A percentile compares a stretch with the other conserved stretches of the same genome.
Conservation (phyloP, 2,329 filamentous ascomycete genomes). For the Exophiala xenobiotica region DNA sequence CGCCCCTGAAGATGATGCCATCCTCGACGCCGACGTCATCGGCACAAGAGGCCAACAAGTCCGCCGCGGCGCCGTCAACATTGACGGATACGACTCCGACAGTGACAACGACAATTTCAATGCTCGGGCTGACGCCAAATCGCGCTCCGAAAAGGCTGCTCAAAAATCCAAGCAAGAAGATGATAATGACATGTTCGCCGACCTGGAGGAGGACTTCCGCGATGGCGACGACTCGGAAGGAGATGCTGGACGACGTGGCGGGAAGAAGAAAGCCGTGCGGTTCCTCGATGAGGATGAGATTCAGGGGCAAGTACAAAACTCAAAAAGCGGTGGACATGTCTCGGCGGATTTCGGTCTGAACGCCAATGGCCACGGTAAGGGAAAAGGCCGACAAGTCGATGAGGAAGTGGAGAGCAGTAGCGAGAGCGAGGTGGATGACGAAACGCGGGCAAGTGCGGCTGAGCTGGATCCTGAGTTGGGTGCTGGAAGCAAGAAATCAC, state of each 20-base stretch:
- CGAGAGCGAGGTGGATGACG: slow-evolving; percentile 63
- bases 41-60: slow-evolving; percentile 69
- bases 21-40: slow-evolving; percentile 90
- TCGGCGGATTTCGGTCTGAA: slow-evolving; percentile 55
- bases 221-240: slow-evolving; percentile 55
- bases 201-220: slow-evolving; percentile 59
- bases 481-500: slow-evolving; percentile 83
- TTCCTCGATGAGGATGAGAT: slow-evolving; percentile 67
- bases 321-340: slow-evolving; percentile 70
- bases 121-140: slow-evolving; percentile 64
- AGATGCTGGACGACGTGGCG: slow-evolving; percentile 50
- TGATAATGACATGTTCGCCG: slow-evolving; percentile 77
- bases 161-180: slow-evolving; percentile 40
- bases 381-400: slow-evolving; percentile 44
- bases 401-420: slow-evolving; percentile 63
- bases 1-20: slow-evolving; percentile 68
- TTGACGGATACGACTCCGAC: slow-evolving; percentile 96
- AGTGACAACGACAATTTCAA: slow-evolving; percentile 88
- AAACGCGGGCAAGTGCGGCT: slow-evolving; percentile 68
- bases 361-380: slow-evolving; percentile 13
- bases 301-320: slow-evolving; percentile 72
- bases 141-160: slow-evolving; percentile 45
- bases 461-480: slow-evolving; percentile 86
- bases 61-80: slow-evolving; percentile 90
- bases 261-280: slow-evolving; percentile 60